phyloP scores from a whole-genome alignment of 768 basidiomycete species.

The Tricholoma bakamatsutake region DNA sequence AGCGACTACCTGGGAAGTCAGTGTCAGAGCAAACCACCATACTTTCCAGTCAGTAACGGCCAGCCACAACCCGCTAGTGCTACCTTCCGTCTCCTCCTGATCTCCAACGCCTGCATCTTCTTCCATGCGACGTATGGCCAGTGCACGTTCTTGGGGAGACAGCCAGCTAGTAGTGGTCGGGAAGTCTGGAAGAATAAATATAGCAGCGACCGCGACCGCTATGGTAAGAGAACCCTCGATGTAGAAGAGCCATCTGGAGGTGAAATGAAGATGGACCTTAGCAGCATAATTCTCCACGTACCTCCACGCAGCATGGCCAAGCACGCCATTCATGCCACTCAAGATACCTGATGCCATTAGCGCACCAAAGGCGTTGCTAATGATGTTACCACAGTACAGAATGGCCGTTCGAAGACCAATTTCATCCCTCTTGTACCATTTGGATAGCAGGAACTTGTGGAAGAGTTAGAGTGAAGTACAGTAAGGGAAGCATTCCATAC shows the following conservation, averaged over 20 bases:
- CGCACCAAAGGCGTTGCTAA: conserved; percentile 79
- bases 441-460: conserved; percentile 45
- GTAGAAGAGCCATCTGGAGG: conserved; percentile 62
- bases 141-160: conserved; percentile 45
- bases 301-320: conserved; percentile 71
- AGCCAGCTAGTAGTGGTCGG: conserved; percentile 55
- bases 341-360: conserved; percentile 75
- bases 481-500: conserved; percentile 16
- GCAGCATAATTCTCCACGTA: conserved; percentile 21
- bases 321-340: conserved; percentile 59
- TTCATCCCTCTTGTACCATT: conserved; percentile 71
- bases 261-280: neutral
- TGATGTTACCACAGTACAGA: conserved; percentile 65
- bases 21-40: conserved; percentile 46
- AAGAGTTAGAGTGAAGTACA: neutral
- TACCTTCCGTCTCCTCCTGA: conserved; percentile 20
- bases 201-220: conserved; percentile 39
- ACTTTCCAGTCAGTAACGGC: conserved; percentile 70
- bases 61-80: conserved; percentile 41
- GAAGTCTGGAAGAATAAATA: conserved; percentile 72
- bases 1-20: conserved; percentile 42
- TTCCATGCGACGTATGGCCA: conserved; percentile 54
- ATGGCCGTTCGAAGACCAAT: conserved; percentile 64
- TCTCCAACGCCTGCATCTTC: conserved; percentile 44
- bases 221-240: conserved; percentile 60